Conservation (phyloP, 2,329 filamentous ascomycete genomes). For the Cladosporium austrohemisphaericum region DNA sequence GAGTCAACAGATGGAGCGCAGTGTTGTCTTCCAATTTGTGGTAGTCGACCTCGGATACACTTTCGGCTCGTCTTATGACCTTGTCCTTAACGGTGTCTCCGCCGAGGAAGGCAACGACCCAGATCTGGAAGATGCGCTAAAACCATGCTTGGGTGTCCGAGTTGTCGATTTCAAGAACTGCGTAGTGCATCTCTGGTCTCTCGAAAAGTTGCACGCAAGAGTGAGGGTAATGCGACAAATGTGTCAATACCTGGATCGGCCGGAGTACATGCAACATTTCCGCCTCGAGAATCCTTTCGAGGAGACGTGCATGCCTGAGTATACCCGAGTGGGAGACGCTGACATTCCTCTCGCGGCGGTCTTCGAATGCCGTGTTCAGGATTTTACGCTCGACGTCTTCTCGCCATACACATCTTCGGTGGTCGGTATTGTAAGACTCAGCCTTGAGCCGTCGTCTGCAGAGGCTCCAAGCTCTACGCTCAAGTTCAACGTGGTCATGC, state of each 20-base stretch:
- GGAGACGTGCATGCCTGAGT: constrained; percentile 86
- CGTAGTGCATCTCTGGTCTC: constrained; percentile 88
- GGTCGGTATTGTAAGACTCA: constrained; percentile 84
- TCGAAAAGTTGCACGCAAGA: constrained; percentile 85
- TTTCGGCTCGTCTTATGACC: constrained; percentile 90
- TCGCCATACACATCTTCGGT: constrained; percentile 90
- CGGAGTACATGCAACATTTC: constrained; percentile 90
- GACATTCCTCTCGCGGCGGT: constrained; percentile 90
- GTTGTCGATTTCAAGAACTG: constrained; percentile 86
- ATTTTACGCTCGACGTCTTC: constrained; percentile 84
- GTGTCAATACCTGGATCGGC: constrained; percentile 92
- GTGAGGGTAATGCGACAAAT: constrained; percentile 92
- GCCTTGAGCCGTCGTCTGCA: constrained; percentile 88
- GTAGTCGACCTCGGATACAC: constrained; percentile 85
- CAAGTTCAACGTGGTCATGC: constrained; percentile 99
- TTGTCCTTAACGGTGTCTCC: constrained; percentile 86
- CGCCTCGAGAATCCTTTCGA: constrained; percentile 90
- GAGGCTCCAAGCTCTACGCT: constrained; percentile 86
- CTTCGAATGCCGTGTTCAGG: constrained; percentile 90
- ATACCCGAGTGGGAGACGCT: constrained; percentile 86
- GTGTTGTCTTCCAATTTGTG: constrained; percentile 90
- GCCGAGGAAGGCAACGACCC: constrained; percentile 74
- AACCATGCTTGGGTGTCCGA: constrained; percentile 85
- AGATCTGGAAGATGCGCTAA: constrained; percentile 68
- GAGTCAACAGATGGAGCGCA: constrained; percentile 93